Evolutionary conservation across 2,329 filamentous ascomycete species (phyloP).

Genomic region (Ophiostoma montium): DNA sequence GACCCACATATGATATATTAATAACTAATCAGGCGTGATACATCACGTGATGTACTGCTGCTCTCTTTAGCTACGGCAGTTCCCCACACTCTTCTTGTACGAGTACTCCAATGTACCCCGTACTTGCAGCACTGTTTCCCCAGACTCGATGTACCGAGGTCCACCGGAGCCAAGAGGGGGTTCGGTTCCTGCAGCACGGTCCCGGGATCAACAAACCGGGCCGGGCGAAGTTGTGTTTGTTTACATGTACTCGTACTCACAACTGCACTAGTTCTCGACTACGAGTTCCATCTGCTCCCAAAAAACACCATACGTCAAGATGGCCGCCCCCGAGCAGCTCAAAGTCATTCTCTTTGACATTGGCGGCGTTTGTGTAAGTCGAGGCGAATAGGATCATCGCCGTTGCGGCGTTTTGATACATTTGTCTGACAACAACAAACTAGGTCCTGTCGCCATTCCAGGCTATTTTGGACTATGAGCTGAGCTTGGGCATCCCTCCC

Average conservation of each 20-base stretch:
- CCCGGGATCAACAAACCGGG: not conserved
- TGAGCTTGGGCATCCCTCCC: slow-evolving; percentile 57
- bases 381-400: not conserved
- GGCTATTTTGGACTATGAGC: slow-evolving; percentile 83
- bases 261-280: too few relatives aligned
- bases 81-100: too few relatives aligned
- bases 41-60: not conserved
- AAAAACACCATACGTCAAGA: slow-evolving; percentile 15
- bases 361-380: slow-evolving; percentile 85
- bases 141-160: slow-evolving; percentile 7
- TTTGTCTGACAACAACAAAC: not conserved
- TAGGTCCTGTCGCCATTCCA: slow-evolving; percentile 87
- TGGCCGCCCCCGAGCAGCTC: slow-evolving; percentile 36
- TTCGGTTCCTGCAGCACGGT: not conserved
- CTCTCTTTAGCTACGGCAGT: too few relatives aligned
- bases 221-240: not conserved
- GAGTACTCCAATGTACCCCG: too few relatives aligned
- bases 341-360: slow-evolving; percentile 86
- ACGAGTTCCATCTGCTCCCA: not conserved
- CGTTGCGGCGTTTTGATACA: not conserved
- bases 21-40: not conserved
- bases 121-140: not conserved
- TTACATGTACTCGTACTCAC: not conserved
- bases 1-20: slow-evolving; percentile 3
- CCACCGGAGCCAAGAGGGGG: slow-evolving; percentile 2